A percentile compares a stretch with the other conserved stretches of the same genome.
Evolutionary conservation across 768 basidiomycete species (phyloP).

Genomic region (Phlegmacium glaucopus): DNA sequence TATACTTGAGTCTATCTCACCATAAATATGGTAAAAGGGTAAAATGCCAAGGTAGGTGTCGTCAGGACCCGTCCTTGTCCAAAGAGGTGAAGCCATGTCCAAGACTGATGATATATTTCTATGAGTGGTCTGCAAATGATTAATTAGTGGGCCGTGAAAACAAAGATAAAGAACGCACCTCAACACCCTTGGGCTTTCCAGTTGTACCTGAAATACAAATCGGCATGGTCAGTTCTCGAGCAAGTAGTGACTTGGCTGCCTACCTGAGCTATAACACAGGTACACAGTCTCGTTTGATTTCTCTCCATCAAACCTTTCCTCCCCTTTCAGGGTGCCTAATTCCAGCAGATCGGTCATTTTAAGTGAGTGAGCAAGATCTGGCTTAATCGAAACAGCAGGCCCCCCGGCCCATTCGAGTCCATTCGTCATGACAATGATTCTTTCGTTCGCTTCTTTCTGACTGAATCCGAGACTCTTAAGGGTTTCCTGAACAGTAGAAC

Average conservation of each 20-base stretch:
- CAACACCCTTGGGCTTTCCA: conserved; percentile 71
- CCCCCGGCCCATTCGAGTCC: conserved; percentile 45
- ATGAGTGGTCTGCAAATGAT: conserved; percentile 50
- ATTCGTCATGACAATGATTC: conserved; percentile 56
- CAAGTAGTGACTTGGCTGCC: not conserved
- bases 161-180: conserved; percentile 27
- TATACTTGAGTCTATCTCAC: conserved; percentile 13
- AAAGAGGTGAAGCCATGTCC: conserved; percentile 43
- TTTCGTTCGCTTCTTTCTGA: conserved; percentile 42
- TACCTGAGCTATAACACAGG: conserved; percentile 38
- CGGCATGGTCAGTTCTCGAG: not conserved
- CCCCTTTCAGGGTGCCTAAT: conserved; percentile 43
- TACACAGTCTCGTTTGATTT: conserved; percentile 56
- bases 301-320: conserved; percentile 53
- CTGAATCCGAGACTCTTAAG: conserved; percentile 48
- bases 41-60: conserved; percentile 63
- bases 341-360: conserved; percentile 48
- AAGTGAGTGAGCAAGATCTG: conserved; percentile 29
- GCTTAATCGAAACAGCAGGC: conserved; percentile 21
- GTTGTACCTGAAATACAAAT: conserved; percentile 57
- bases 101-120: conserved; percentile 63
- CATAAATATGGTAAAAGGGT: conserved; percentile 53
- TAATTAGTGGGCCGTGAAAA: not conserved
- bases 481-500: conserved; percentile 54
- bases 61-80: conserved; percentile 33